A percentile compares a stretch with the other conserved stretches of the same genome.
These are phyloP conservation scores for Przewalskia tangutica DNA, from an alignment of 257 asterid species.

Conservation along the genomic window DNA sequence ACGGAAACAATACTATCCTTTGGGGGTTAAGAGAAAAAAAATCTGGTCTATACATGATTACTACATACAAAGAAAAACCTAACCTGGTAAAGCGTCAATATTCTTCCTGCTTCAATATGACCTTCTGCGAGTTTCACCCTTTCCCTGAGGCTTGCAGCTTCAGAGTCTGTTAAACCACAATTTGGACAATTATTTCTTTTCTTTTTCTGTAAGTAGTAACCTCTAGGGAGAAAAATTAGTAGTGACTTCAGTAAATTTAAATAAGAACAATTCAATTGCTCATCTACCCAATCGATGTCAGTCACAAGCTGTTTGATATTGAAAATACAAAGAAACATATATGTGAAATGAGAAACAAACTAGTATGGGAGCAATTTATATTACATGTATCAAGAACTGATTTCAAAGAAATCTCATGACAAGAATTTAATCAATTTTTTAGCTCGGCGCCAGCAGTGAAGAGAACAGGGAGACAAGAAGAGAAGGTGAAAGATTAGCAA, in stretches of 20 bases:
- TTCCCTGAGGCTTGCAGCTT: slow-evolving; percentile 42
- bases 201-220: neutral
- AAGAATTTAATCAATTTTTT: neutral
- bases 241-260: neutral
- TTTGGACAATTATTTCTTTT: neutral
- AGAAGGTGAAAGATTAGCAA: neutral
- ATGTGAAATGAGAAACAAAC: neutral
- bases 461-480: neutral
- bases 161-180: slow-evolving; percentile 33
- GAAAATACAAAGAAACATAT: neutral
- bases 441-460: neutral
- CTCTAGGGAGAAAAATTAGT: neutral
- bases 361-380: neutral
- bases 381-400: neutral
- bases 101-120: slow-evolving; percentile 90
- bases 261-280: neutral
- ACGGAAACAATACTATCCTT: neutral
- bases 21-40: neutral
- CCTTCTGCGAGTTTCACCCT: slow-evolving; percentile 75
- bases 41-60: neutral
- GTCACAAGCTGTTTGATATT: neutral
- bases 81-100: slow-evolving; percentile 81
- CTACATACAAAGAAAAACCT: neutral
- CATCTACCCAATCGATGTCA: neutral
- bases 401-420: neutral